Evolutionary conservation across 441 rosid species (phyloP).

Genomic region (Euphorbia celastroides): DNA sequence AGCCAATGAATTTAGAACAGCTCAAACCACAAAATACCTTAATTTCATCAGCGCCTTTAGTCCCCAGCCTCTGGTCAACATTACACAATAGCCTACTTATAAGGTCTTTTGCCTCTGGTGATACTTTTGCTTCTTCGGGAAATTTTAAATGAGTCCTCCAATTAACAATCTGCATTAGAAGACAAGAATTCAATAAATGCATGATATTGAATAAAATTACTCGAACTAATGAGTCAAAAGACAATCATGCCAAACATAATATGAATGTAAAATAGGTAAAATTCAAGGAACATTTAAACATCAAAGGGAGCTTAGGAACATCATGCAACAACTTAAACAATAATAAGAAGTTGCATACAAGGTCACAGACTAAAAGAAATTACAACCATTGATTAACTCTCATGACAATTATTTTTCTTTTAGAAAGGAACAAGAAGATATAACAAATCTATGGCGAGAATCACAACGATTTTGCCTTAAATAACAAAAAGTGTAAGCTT

Average conservation of each 20-base stretch:
- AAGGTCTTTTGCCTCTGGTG: neutral
- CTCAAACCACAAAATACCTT: conserved; percentile 59
- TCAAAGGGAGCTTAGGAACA: neutral
- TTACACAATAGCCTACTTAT: neutral
- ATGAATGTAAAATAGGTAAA: neutral
- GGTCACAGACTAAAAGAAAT: neutral
- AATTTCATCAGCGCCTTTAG: conserved; percentile 83
- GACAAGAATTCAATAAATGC: conserved; percentile 4
- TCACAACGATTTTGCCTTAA: neutral
- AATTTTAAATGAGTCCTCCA: conserved; percentile 93
- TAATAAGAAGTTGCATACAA: neutral
- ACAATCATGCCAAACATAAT: neutral
- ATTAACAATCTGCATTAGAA: conserved; percentile 67
- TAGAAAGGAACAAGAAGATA: neutral
- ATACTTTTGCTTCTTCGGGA: conserved; percentile 60
- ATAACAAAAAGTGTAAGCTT: neutral
- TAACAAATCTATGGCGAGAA: neutral
- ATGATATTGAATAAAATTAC: conserved; percentile 2
- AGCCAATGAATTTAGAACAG: conserved; percentile 24
- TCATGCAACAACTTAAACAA: neutral
- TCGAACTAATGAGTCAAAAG: neutral
- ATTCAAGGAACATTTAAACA: neutral
- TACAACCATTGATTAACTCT: neutral
- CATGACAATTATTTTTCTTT: neutral
- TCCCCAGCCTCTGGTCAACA: conserved; percentile 31